Percentiles rank a stretch among this genome's conserved stretches.
Evolutionary conservation across 225 moss, liverwort and hornwort species (phyloP).

Genomic region (Neckera pumila): DNA sequence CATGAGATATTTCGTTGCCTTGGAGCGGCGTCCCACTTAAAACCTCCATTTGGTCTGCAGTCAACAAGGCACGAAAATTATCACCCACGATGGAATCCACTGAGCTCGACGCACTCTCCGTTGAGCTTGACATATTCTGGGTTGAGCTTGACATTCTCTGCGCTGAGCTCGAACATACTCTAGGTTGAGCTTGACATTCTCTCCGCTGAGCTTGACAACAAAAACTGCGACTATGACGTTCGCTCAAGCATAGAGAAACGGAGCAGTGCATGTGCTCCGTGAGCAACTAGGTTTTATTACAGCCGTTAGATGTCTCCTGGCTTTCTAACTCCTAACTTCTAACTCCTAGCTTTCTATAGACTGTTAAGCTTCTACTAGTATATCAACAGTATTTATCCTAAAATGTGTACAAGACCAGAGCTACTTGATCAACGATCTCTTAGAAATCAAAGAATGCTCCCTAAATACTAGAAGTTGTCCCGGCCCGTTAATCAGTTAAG

Average conservation of each 20-base stretch:
- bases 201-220: background rate
- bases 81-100: background rate
- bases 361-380: background rate
- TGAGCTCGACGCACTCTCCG: background rate
- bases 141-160: background rate
- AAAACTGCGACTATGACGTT: background rate
- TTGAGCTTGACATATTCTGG: background rate
- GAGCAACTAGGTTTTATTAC: background rate
- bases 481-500: background rate
- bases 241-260: background rate
- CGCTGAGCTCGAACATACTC: background rate
- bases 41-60: slow-evolving; percentile 57
- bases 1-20: slow-evolving; percentile 72
- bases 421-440: background rate
- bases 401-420: background rate
- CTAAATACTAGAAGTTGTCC: background rate
- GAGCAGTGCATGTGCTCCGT: background rate
- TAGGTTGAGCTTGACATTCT: background rate
- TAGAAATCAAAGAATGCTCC: background rate
- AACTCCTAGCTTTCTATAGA: background rate
- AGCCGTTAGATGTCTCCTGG: background rate
- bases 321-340: background rate
- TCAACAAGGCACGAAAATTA: slow-evolving; percentile 1
- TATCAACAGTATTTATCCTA: background rate
- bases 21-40: slow-evolving; percentile 31